phyloP scores from a whole-genome alignment of 2,329 filamentous ascomycete species.

The Thyridium curvatum region DNA sequence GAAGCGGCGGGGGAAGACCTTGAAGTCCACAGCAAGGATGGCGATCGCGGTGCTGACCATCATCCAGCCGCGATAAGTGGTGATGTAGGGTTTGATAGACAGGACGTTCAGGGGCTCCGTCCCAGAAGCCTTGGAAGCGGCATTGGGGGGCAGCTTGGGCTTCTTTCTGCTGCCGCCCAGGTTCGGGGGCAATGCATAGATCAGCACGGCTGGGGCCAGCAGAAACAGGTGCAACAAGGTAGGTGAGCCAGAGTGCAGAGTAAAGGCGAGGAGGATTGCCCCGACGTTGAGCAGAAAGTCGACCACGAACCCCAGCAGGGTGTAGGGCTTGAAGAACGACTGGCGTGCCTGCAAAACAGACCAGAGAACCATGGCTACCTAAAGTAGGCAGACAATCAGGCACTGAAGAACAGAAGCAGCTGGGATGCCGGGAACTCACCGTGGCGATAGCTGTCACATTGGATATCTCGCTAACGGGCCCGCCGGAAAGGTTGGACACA shows the following conservation, averaged over 20 bases:
- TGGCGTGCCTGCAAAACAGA: conserved; percentile 79
- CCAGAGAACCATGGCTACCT: conserved; percentile 84
- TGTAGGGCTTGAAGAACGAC: conserved; percentile 76
- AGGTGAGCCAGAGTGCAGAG: conserved; percentile 72
- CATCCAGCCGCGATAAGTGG: conserved; percentile 86
- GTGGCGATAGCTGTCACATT: conserved; percentile 78
- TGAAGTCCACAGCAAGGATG: conserved; percentile 96
- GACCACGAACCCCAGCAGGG: conserved; percentile 57
- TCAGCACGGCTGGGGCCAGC: conserved; percentile 60
- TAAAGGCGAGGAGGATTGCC: conserved; percentile 76
- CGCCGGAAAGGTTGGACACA: conserved; percentile 84
- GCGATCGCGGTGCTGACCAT: conserved; percentile 83
- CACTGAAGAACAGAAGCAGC: conserved; percentile 4
- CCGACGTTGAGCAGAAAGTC: conserved; percentile 87
- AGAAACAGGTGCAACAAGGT: conserved; percentile 70
- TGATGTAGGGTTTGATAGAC: conserved; percentile 86
- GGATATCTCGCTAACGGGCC: conserved; percentile 79
- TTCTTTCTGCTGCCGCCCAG: conserved; percentile 39
- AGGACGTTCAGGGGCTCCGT: conserved; percentile 40
- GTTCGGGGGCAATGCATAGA: conserved; percentile 47
- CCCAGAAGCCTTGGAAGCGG: conserved; percentile 25
- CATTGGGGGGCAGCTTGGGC: conserved; percentile 38
- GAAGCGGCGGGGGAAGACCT: conserved; percentile 85
- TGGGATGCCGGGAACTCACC: conserved; percentile 45
- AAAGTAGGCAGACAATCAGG: conserved; percentile 1